Conservation (phyloP, 257 asterid species). For the Lavandula angustifolia region DNA sequence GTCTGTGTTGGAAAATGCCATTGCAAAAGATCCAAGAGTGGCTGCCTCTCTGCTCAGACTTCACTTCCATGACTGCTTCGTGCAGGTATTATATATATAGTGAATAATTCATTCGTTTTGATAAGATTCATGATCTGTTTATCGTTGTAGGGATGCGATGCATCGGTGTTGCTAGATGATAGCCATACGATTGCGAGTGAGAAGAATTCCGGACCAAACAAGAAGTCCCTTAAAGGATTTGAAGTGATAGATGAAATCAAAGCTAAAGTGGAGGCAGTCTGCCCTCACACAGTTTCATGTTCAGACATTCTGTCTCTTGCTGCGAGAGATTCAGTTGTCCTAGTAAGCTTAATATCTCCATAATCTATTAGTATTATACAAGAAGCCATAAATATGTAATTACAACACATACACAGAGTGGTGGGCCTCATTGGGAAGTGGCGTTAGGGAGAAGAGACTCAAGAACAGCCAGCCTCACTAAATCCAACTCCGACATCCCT, state of each 20-base stretch:
- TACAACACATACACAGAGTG: constrained; percentile 49
- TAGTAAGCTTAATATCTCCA: constrained; percentile 42
- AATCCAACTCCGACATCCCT: constrained; percentile 58
- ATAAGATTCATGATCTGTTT: background rate
- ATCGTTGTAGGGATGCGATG: constrained; percentile 67
- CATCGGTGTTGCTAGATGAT: constrained; percentile 65
- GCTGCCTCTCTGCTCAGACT: constrained; percentile 81
- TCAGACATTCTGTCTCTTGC: constrained; percentile 76
- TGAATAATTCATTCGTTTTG: background rate
- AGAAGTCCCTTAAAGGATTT: constrained; percentile 65
- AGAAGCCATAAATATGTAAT: no score
- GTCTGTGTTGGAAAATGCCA: constrained; percentile 68
- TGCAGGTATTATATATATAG: constrained; percentile 39
- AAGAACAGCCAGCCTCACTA: constrained; percentile 52
- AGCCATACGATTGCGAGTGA: constrained; percentile 51
- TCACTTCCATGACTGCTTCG: constrained; percentile 77
- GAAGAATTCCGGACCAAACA: constrained; percentile 72
- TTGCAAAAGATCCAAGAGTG: constrained; percentile 59
- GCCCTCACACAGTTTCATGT: constrained; percentile 84
- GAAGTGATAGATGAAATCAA: constrained; percentile 79
- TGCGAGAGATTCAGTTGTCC: constrained; percentile 63
- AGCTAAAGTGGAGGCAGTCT: constrained; percentile 58
- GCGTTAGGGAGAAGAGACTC: constrained; percentile 81
- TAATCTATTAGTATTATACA: background rate
- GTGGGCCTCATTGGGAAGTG: constrained; percentile 90